A percentile compares a stretch with the other conserved stretches of the same genome.
phyloP scores from a whole-genome alignment of 495 filamentous ascomycete genomes.

The Hypoxylon crocopeplum region DNA sequence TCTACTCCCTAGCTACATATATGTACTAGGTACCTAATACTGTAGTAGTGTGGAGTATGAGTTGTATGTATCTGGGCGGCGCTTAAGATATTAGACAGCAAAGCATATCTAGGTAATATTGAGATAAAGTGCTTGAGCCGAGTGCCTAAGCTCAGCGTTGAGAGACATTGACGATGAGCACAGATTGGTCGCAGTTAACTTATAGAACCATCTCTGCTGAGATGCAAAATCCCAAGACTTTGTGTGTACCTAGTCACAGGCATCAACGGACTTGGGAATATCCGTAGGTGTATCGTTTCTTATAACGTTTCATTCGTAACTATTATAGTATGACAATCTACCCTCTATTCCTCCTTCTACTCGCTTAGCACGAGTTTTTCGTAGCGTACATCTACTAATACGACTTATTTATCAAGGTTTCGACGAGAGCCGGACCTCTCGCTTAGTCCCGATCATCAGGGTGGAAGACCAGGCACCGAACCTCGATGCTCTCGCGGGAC shows the following conservation, averaged over 20 bases:
- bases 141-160: no score
- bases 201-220: no score
- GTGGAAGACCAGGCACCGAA: conserved; percentile 62
- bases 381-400: not conserved
- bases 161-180: no score
- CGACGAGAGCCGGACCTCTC: not conserved
- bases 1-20: no score
- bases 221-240: no score
- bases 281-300: no score
- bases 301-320: not conserved
- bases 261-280: no score
- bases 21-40: not conserved
- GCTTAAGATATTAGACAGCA: conserved; percentile 8
- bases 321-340: conserved; percentile 24
- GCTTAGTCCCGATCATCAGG: conserved; percentile 40
- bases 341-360: conserved; percentile 1
- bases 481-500: conserved; percentile 69
- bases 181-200: no score
- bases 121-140: no score
- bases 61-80: not conserved
- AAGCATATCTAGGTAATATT: no score
- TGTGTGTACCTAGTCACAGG: no score
- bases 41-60: no score
- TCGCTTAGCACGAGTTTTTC: not conserved
- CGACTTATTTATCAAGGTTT: not conserved